These are phyloP conservation scores for Alternaria triticimaculans DNA, from an alignment of 2,329 filamentous ascomycete genomes.

Conservation along the genomic window DNA sequence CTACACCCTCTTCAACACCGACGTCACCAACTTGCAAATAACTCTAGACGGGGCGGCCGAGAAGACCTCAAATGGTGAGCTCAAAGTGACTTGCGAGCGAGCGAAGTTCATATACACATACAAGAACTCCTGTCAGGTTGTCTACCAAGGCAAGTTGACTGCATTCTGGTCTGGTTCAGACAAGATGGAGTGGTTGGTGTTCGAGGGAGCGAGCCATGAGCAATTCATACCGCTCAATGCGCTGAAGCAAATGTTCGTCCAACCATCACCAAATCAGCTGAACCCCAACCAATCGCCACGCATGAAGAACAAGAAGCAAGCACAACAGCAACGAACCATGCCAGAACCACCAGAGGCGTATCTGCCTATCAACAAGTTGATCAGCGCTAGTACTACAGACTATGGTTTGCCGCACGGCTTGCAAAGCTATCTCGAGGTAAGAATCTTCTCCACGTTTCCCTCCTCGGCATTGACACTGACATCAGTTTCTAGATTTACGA, in stretches of 20 bases:
- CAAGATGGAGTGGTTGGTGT: conserved; percentile 85
- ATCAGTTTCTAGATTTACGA: conserved; percentile 62
- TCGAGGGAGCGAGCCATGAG: conserved; percentile 76
- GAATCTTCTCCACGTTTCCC: conserved; percentile 16
- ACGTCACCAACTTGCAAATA: conserved; percentile 81
- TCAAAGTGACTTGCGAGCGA: conserved; percentile 76
- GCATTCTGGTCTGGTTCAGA: conserved; percentile 79
- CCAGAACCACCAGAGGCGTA: conserved; percentile 47
- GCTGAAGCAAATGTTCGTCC: conserved; percentile 54
- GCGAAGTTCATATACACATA: conserved; percentile 91
- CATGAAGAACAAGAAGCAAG: conserved; percentile 60
- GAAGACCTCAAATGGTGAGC: conserved; percentile 65
- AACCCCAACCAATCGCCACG: conserved; percentile 64
- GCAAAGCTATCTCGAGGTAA: conserved; percentile 68
- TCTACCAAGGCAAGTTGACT: conserved; percentile 77
- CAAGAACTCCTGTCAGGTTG: conserved; percentile 78
- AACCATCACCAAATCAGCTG: conserved; percentile 54
- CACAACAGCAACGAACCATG: conserved; percentile 35
- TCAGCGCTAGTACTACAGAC: conserved; percentile 55
- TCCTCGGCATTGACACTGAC: conserved; percentile 31
- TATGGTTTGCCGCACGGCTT: conserved; percentile 64
- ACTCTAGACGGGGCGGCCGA: conserved; percentile 74
- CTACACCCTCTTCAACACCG: conserved; percentile 85
- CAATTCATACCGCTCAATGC: conserved; percentile 80
- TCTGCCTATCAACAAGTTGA: conserved; percentile 54